phyloP scores from a whole-genome alignment of 2,329 filamentous ascomycete species.

The Cephalotrichum gorgonifer region DNA sequence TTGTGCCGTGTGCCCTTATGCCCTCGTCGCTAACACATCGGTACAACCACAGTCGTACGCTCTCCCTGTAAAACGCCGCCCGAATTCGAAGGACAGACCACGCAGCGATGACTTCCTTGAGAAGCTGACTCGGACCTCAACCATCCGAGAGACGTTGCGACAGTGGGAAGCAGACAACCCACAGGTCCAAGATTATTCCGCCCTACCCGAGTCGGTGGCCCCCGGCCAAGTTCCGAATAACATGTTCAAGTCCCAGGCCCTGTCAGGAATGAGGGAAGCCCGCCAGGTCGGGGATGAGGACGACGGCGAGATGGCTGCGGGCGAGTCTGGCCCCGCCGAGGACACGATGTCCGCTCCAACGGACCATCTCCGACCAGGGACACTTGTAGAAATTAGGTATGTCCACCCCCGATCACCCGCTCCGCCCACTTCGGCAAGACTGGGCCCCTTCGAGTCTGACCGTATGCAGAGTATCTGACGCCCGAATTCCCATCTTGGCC shows the following conservation, averaged over 20 bases:
- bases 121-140: neutral
- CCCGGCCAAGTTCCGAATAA: conserved; percentile 4
- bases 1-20: neutral
- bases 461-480: conserved; percentile 20
- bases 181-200: neutral
- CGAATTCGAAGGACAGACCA: too few relatives aligned
- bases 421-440: neutral
- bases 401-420: neutral
- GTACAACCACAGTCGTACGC: neutral
- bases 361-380: conserved; percentile 2
- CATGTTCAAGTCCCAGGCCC: conserved; percentile 2
- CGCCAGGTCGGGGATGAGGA: neutral
- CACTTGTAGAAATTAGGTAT: conserved; percentile 8
- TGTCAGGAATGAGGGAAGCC: neutral
- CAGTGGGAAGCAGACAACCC: conserved; percentile 6
- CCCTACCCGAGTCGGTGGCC: conserved; percentile 3
- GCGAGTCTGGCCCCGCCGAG: neutral
- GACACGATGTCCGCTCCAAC: neutral
- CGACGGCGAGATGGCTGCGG: neutral
- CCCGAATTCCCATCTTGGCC: conserved; percentile 36
- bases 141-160: neutral
- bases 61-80: neutral
- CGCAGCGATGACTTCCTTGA: neutral
- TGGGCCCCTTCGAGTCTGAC: conserved; percentile 1
- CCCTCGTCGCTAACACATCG: neutral